Conservation (phyloP, 176 grass and related monocot species). For the Aegilops bicornis region DNA sequence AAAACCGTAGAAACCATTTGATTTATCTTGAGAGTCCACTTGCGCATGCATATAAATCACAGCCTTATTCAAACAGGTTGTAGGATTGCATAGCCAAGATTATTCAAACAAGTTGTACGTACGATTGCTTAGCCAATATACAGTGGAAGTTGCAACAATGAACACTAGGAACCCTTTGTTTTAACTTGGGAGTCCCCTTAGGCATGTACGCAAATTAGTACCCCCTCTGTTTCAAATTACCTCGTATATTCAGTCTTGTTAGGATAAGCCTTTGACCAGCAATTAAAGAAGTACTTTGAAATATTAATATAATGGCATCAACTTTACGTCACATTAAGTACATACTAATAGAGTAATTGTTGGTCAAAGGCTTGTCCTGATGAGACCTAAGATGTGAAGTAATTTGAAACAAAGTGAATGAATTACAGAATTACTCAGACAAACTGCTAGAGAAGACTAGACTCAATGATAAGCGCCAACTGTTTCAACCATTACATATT, state of each 20-base stretch:
- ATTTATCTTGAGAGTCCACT: background rate
- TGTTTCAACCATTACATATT: background rate
- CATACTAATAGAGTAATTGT: background rate
- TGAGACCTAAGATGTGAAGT: no score
- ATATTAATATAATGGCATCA: no score
- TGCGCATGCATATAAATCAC: background rate
- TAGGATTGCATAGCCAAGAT: background rate
- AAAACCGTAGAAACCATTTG: background rate
- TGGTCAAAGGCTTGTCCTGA: no score
- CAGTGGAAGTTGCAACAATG: background rate
- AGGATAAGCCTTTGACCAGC: no score
- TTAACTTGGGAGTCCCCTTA: background rate
- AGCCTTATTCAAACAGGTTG: background rate
- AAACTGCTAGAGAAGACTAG: conserved; percentile 17
- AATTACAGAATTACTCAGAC: conserved; percentile 15
- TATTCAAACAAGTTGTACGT: background rate
- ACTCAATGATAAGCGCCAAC: background rate
- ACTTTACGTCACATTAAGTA: background rate
- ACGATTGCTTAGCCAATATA: background rate
- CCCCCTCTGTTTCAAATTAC: no score
- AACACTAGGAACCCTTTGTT: background rate
- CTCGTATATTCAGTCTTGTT: no score
- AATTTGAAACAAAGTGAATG: no score
- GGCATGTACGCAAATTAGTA: no score
- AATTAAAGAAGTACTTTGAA: no score